Base-by-base conservation (phyloP, 495 filamentous ascomycete genomes). In the Podospora pseudocomata region DNA sequence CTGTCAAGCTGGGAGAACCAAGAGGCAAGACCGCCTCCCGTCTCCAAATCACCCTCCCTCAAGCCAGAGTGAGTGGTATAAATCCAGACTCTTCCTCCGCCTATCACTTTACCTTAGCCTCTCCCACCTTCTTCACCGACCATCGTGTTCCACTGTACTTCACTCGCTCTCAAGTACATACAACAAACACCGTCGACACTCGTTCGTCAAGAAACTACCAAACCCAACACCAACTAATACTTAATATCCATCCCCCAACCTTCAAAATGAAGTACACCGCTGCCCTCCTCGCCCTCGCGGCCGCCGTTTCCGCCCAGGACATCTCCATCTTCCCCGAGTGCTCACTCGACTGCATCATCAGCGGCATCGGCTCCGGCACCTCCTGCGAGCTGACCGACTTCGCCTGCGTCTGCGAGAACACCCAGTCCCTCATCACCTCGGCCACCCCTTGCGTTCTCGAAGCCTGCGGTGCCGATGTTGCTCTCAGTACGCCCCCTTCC, bases 381-480 rank as follows among this genome's bases (percentile, higher is more conserved):
- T 74, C 68, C 53, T 84, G 82, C 74, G 67, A 44, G 23, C 30
- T 53, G 30, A 70, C 67, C 64, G 82, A 85, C 76, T 78, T 76
- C 70, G 57, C 70, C 55, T 85, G 83, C 75, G 77, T 81, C 69
- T 85, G 83, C 76, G 63, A 60, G 44, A 73, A 81, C 68, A 70
- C 75, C 55, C 70, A 75, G 34, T 56, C 68, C 32, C 67, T 84
- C 56, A 72, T 73, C 23, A 9, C 63, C 6, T 70, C 65, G 15
- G 81, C 79, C 56, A 80, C 79, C 19, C 20, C 58, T 57, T 82
- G 81, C 68, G 80, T 84, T 13, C 56, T 82, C 32, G 19, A 57
- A 4, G 64, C 65, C 5, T 83, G 81, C 67, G 79, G 76, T 32
- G 32, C 68, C 20, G 75, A 77, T 9, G 69, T 72, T 5, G 80